Conservation (phyloP, 192 early-diverging fungal genomes). For the Gamsiella multidivaricata region DNA sequence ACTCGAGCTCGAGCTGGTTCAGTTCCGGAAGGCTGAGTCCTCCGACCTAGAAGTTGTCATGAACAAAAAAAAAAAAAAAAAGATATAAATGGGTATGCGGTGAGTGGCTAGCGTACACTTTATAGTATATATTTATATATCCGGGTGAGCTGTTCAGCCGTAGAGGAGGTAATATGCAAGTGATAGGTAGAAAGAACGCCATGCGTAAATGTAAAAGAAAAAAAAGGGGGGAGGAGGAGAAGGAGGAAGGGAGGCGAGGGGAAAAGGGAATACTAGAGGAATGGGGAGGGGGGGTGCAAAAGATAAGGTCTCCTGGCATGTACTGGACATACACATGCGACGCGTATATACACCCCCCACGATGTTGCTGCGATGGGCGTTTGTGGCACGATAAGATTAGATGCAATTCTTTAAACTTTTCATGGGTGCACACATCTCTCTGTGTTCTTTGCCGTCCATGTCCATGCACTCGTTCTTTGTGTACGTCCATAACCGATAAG, state of each 20-base stretch:
- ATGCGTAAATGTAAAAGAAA: background rate
- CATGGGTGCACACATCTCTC: too few relatives aligned
- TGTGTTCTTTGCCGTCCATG: background rate
- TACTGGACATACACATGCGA: too few relatives aligned
- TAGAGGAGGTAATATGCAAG: too few relatives aligned
- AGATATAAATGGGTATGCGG: background rate
- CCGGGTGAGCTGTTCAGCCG: too few relatives aligned
- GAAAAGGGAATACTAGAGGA: too few relatives aligned
- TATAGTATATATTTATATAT: too few relatives aligned
- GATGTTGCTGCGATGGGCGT: background rate
- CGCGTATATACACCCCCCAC: background rate
- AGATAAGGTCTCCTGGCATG: too few relatives aligned
- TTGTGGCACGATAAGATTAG: constrained; percentile 24
- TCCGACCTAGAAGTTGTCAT: constrained; percentile 71
- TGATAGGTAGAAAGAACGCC: background rate
- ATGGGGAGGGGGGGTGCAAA: too few relatives aligned
- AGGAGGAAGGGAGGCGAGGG: background rate
- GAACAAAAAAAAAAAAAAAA: background rate
- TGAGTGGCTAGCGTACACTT: background rate
- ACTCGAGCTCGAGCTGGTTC: constrained; percentile 81
- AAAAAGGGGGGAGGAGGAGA: background rate
- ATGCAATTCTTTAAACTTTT: too few relatives aligned
- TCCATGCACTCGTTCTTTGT: too few relatives aligned
- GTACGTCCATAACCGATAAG: too few relatives aligned
- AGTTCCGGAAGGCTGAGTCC: constrained; percentile 75